Evolutionary conservation across 345 rosid species (phyloP), one percentile per base, ranked within the genome.

Genomic region (Zanthoxylum bungeanum): DNA sequence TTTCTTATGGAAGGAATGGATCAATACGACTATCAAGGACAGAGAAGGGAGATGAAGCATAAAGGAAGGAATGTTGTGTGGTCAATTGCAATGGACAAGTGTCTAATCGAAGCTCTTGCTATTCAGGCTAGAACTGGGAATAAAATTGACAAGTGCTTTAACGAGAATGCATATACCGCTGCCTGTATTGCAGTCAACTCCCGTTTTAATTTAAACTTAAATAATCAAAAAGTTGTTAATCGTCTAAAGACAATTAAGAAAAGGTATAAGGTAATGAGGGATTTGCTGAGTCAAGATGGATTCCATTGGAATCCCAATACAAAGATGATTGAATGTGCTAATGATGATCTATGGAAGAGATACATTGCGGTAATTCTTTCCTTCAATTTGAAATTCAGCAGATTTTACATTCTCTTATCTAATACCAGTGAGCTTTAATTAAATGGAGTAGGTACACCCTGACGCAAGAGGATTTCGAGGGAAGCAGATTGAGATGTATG

Each of bases 231-330:
- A 76, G 94, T 80, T 44, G 80, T 91, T 68, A 91, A 91, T 71
- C 95, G 97, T 60, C 87, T 91, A 19, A 91, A 91, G 85, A 91
- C 97, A 5, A 91, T 91, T 76, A 91, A 91, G 87, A 91, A 91
- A 84, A 81, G 97, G 77, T 91, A 89, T 68, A 89, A 80, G 79
- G 85, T 88, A 19, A 88, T 89, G 86, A 84, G 71, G 80, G 97
- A 89, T 68, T 76, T 88, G 83, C 90, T 91, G 71, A 84, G 85
- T 57, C 91, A 78, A 74, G 93, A 91, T 55, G 97, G 91, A 31
- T 91, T 91, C 84, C 67, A 85, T 77, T 91, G 93, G 93, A 91
- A 91, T 72, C 82, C 95, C 24, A 83, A 12, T 74, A 79, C 89
- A 0, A 89, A 83, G 81, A 89, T 79, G 91, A 83, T 91, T 3